Evolutionary conservation across 2,329 filamentous ascomycete species (phyloP).

Genomic region (Fusarium xyrophilum): DNA sequence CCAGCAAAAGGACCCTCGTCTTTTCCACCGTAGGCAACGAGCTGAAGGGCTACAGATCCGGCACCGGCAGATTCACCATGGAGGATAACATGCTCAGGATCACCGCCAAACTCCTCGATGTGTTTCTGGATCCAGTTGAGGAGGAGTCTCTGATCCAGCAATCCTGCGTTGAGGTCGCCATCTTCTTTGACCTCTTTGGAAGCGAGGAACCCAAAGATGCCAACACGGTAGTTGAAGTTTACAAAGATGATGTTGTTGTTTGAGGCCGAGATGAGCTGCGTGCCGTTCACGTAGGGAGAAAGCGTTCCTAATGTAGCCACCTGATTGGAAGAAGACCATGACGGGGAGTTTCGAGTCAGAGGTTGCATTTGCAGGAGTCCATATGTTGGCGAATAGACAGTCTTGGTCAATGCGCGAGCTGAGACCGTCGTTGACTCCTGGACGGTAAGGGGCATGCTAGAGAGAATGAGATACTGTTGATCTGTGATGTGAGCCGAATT

Average conservation of each 20-base stretch:
- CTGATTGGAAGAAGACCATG: conserved; percentile 54
- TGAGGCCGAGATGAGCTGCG: conserved; percentile 54
- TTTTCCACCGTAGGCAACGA: conserved; percentile 55
- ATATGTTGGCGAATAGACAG: conserved; percentile 58
- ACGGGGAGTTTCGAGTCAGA: conserved; percentile 46
- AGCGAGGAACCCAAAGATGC: conserved; percentile 67
- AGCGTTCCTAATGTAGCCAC: conserved; percentile 56
- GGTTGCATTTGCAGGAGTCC: conserved; percentile 49
- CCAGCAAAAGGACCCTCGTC: conserved; percentile 56
- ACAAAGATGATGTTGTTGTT: conserved; percentile 60
- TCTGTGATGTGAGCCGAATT: no score
- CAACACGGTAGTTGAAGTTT: conserved; percentile 70
- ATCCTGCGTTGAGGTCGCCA: conserved; percentile 67
- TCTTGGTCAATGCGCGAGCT: conserved; percentile 48
- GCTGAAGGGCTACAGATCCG: conserved; percentile 63
- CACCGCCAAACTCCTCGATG: conserved; percentile 65
- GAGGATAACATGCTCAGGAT: conserved; percentile 65
- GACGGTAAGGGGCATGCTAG: conserved; percentile 56
- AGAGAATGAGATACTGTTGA: not conserved
- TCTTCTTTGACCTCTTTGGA: conserved; percentile 60
- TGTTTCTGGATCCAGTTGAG: conserved; percentile 68
- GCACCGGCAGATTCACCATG: conserved; percentile 68
- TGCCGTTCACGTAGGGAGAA: conserved; percentile 63
- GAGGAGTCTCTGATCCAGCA: conserved; percentile 68
- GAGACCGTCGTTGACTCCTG: conserved; percentile 45